These are phyloP conservation scores for Macaranga tanarius DNA, from an alignment of 441 rosid species.

Conservation along the genomic window DNA sequence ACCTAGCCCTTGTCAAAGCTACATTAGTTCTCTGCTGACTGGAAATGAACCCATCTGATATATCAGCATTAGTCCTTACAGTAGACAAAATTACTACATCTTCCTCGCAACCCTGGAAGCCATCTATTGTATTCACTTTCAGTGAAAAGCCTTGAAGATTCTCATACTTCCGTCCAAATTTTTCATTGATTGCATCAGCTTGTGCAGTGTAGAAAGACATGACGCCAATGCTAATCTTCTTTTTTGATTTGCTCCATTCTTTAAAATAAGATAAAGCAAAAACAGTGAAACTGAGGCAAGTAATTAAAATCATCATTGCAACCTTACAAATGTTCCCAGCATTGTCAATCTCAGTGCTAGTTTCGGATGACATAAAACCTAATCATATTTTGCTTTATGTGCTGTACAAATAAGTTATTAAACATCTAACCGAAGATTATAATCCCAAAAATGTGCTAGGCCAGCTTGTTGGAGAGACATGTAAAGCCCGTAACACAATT, in stretches of 20 bases:
- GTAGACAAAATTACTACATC: slow-evolving; percentile 41
- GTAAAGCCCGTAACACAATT: background rate
- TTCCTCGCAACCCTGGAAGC: slow-evolving; percentile 45
- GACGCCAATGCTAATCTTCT: slow-evolving; percentile 36
- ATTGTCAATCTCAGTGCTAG: no score
- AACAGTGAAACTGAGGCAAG: background rate
- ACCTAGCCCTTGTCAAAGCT: slow-evolving; percentile 48
- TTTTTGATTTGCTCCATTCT: slow-evolving; percentile 26
- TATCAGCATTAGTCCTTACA: slow-evolving; percentile 29
- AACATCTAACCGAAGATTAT: background rate
- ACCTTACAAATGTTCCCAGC: background rate
- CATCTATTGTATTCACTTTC: slow-evolving; percentile 36
- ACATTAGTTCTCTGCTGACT: slow-evolving; percentile 34
- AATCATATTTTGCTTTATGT: background rate
- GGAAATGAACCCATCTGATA: slow-evolving; percentile 29
- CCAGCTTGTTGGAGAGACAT: background rate
- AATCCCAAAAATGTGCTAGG: background rate
- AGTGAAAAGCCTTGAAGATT: slow-evolving; percentile 26
- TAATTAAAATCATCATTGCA: background rate
- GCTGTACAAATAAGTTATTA: background rate
- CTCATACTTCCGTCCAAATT: slow-evolving; percentile 27
- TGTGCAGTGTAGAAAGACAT: slow-evolving; percentile 44
- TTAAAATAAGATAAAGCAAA: background rate
- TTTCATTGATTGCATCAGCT: slow-evolving; percentile 32
- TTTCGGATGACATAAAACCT: no score